These are phyloP conservation scores for Globisporangium solare DNA, from an alignment of 352 stramenopile genomes.

Conservation along the genomic window DNA sequence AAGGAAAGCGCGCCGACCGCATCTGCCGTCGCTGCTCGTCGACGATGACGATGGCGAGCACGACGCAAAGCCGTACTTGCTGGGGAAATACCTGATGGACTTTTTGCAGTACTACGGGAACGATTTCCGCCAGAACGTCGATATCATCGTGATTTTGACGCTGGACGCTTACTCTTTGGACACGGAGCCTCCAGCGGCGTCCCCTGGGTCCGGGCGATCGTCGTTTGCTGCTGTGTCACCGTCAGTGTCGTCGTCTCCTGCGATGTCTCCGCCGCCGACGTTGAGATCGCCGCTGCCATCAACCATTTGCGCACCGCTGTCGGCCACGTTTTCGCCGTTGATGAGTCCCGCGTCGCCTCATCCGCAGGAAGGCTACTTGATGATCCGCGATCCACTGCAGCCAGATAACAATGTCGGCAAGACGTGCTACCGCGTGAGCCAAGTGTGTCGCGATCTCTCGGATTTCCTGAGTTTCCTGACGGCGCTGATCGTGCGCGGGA, in stretches of 20 bases:
- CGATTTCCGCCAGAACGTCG: constrained; percentile 71
- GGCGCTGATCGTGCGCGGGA: constrained; percentile 74
- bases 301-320: constrained; percentile 3
- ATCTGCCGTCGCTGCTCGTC: constrained; percentile 34
- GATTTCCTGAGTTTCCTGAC: constrained; percentile 82
- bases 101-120: constrained; percentile 84
- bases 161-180: constrained; percentile 10
- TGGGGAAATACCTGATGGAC: constrained; percentile 82
- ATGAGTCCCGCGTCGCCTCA: constrained; percentile 8
- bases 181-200: constrained; percentile 1
- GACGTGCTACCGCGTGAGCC: constrained; percentile 79
- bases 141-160: constrained; percentile 34
- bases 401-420: constrained; percentile 78
- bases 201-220: constrained; percentile 4
- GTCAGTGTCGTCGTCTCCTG: neutral
- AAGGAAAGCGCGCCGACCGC: constrained; percentile 25
- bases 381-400: constrained; percentile 71
- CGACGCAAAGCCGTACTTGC: constrained; percentile 42
- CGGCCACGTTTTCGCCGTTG: neutral
- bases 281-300: constrained; percentile 13
- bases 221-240: constrained; percentile 4
- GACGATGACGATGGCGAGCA: constrained; percentile 22
- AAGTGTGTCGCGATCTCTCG: constrained; percentile 79
- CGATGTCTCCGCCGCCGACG: constrained; percentile 6
- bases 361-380: constrained; percentile 40